Evolutionary conservation across 306 rosid species (phyloP).

Genomic region (Lagenaria siceraria): DNA sequence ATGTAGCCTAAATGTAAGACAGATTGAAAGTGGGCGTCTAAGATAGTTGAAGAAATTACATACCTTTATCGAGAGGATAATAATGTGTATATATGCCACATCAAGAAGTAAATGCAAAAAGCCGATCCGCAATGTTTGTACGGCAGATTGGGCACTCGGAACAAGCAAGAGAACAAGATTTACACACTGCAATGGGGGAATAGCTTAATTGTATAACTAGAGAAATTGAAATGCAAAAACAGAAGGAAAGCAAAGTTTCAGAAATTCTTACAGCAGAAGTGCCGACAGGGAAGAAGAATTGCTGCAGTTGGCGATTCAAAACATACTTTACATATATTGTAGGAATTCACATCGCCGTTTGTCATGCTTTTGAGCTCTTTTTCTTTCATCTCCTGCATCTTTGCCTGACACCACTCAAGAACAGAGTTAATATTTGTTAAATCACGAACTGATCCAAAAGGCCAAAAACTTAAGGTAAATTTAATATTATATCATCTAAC

Average conservation of each 20-base stretch:
- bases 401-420: conserved; percentile 41
- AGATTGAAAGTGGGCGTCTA: neutral
- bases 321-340: conserved; percentile 91
- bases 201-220: neutral
- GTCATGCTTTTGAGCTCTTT: conserved; percentile 65
- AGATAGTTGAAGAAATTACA: neutral
- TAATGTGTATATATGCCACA: neutral
- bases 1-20: neutral
- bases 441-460: no score
- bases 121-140: conserved; percentile 86
- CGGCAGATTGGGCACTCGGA: conserved; percentile 95
- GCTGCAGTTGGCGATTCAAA: conserved; percentile 88
- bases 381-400: conserved; percentile 95
- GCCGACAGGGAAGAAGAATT: conserved; percentile 94
- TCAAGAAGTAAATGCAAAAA: conserved; percentile 85
- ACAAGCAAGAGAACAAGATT: conserved; percentile 95
- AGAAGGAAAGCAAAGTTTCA: neutral
- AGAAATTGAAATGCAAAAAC: neutral
- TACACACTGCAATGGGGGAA: conserved; percentile 46
- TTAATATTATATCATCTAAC: no score
- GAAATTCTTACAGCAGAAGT: conserved; percentile 67
- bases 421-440: neutral
- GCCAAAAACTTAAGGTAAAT: no score
- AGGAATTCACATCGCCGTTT: conserved; percentile 77
- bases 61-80: conserved; percentile 33